A percentile compares a stretch with the other conserved stretches of the same genome.
Evolutionary conservation across 495 filamentous ascomycete species (phyloP).

Genomic region (Cenococcum geophilum): DNA sequence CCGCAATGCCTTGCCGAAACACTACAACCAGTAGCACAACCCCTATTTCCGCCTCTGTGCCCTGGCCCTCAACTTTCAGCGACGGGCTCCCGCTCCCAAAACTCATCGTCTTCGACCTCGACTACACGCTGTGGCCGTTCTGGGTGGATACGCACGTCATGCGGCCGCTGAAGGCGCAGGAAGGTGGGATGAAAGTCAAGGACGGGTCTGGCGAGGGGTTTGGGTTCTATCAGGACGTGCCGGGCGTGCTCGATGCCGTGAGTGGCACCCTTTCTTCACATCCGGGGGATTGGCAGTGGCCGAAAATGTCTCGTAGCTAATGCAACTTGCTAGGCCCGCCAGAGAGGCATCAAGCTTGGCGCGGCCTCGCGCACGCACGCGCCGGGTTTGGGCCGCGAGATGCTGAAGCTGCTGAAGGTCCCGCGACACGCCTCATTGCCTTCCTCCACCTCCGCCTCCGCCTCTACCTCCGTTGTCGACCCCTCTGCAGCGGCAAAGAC

Average conservation of each 20-base stretch:
- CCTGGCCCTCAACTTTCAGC: slow-evolving; percentile 51
- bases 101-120: slow-evolving; percentile 85
- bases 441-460: slow-evolving; percentile 40
- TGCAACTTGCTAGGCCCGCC: slow-evolving; percentile 10
- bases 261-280: slow-evolving; percentile 17
- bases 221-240: slow-evolving; percentile 75
- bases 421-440: slow-evolving; percentile 39
- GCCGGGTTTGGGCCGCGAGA: slow-evolving; percentile 72
- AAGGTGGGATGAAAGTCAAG: slow-evolving; percentile 30
- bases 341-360: slow-evolving; percentile 56
- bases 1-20: slow-evolving; percentile 10
- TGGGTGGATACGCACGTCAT: slow-evolving; percentile 93
- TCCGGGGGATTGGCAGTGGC: background rate
- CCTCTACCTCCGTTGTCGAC: slow-evolving; percentile 1
- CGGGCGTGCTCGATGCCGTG: slow-evolving; percentile 61
- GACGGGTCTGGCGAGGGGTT: slow-evolving; percentile 67
- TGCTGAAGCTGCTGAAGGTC: slow-evolving; percentile 69
- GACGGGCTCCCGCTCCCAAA: slow-evolving; percentile 79
- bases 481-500: background rate
- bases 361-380: slow-evolving; percentile 78
- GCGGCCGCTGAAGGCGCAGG: slow-evolving; percentile 60
- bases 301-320: background rate
- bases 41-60: slow-evolving; percentile 1
- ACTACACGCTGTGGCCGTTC: slow-evolving; percentile 97
- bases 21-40: slow-evolving; percentile 13